Evolutionary conservation across 2,329 filamentous ascomycete species (phyloP).

Genomic region (Diaporthe batatas): DNA sequence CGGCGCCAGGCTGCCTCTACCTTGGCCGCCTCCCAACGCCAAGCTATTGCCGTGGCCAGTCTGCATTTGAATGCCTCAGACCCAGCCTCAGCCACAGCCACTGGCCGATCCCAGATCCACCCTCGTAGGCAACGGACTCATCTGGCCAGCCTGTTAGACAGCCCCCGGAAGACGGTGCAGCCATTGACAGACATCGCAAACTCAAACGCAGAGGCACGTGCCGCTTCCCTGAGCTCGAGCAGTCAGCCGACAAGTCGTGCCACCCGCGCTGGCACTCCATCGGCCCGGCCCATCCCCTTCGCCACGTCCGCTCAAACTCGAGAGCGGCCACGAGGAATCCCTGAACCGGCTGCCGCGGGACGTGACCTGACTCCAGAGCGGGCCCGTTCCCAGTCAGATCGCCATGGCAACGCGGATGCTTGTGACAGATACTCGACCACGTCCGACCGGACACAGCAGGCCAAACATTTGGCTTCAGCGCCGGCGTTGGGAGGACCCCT

Average conservation of each 20-base stretch:
- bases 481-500: too few relatives aligned
- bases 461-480: not conserved
- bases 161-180: conserved; percentile 49
- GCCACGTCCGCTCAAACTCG: not conserved
- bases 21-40: conserved; percentile 53
- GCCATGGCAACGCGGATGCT: not conserved
- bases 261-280: conserved; percentile 3
- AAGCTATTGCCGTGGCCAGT: conserved; percentile 45
- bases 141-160: conserved; percentile 59
- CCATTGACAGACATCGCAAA: conserved; percentile 47
- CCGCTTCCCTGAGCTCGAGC: conserved; percentile 45
- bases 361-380: not conserved
- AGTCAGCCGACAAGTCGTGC: conserved; percentile 4
- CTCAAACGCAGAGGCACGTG: conserved; percentile 45
- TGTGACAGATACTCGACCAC: not conserved
- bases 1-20: conserved; percentile 53
- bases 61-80: conserved; percentile 39
- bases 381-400: not conserved
- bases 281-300: not conserved
- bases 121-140: conserved; percentile 51
- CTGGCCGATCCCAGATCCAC: conserved; percentile 47
- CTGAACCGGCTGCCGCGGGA: not conserved
- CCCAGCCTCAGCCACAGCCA: conserved; percentile 42
- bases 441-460: not conserved
- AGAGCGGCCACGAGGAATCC: not conserved